Evolutionary conservation across 2,329 filamentous ascomycete species (phyloP), one percentile per base, ranked within the genome.

Genomic region (Microdochium bolleyi): DNA sequence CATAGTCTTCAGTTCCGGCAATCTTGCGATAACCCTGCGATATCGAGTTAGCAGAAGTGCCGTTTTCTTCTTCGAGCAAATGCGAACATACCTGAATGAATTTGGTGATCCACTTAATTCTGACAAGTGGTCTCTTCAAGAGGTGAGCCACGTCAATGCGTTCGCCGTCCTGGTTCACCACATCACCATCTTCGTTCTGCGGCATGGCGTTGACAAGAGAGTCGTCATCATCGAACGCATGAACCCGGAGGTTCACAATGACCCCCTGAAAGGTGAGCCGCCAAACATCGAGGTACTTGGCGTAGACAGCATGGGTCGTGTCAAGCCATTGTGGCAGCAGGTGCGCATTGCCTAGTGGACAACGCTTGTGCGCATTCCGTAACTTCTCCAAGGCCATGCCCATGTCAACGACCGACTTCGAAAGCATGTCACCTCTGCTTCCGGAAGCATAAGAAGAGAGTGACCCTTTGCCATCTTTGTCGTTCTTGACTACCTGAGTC

Each of bases 81-180:
- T 5, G 27, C 27, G 5, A 27, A 57, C 64, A 59, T 70, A 84
- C 87, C 73, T 87, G 89, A 62, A 95, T 83, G 37, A 89, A 86
- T 67, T 92, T 96, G 46, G 85, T 77, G 56, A 99, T 82, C 68
- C 92, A 89, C 67, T 96, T 96, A 55, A 96, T 75, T 49, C 94
- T 83, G 22, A 96, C 84, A 44, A 99, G 72, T 1, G 94, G 94
- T 52, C 92, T 78, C 70, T 95, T 96, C 51, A 99, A 76, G 48
- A 99, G 77, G 68, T 94, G 95, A 8, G 92, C 92, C 49, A 99
- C 94, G 65, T 97, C 94, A 9, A 96, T 91, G 51, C 90, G 84
- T 67, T 96, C 90, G 13, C 92, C 94, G 57, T 92, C 80, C 32
- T 82, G 82, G 58, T 91, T 83, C 50, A 85, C 64, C 14, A 88